Evolutionary conservation across 495 filamentous ascomycete species (phyloP).

Genomic region (Penicillium angulare): DNA sequence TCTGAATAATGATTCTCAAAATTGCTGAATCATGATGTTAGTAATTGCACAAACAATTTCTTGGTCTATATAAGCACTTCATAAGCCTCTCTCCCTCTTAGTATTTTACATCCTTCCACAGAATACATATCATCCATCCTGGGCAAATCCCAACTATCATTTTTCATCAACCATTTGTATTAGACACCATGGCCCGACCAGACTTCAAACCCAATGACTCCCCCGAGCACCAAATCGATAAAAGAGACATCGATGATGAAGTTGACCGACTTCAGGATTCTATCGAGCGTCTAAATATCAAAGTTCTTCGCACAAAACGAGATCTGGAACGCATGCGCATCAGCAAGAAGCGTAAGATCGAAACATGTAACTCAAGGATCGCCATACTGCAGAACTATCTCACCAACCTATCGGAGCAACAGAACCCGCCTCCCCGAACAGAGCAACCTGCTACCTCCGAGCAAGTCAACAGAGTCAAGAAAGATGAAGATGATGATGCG

Average conservation of each 20-base stretch:
- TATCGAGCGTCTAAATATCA: not conserved
- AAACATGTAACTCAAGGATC: not conserved
- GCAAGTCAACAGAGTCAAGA: not conserved
- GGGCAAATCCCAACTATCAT: not conserved
- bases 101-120: too few species aligned
- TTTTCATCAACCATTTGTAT: not conserved
- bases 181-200: not conserved
- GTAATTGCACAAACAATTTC: too few species aligned
- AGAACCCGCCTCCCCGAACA: too few species aligned
- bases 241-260: too few species aligned
- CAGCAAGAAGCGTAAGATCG: not conserved
- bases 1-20: too few species aligned
- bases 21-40: too few species aligned
- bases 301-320: not conserved
- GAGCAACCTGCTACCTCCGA: not conserved
- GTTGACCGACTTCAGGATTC: not conserved
- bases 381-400: not conserved
- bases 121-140: not conserved
- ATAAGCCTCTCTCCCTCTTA: too few species aligned
- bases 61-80: too few species aligned
- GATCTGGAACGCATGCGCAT: not conserved
- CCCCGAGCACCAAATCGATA: not conserved
- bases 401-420: not conserved
- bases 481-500: not conserved
- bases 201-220: not conserved